A percentile compares a stretch with the other conserved stretches of the same genome.
phyloP scores from a whole-genome alignment of 768 basidiomycete species.

The Fistulinella prunicolor region DNA sequence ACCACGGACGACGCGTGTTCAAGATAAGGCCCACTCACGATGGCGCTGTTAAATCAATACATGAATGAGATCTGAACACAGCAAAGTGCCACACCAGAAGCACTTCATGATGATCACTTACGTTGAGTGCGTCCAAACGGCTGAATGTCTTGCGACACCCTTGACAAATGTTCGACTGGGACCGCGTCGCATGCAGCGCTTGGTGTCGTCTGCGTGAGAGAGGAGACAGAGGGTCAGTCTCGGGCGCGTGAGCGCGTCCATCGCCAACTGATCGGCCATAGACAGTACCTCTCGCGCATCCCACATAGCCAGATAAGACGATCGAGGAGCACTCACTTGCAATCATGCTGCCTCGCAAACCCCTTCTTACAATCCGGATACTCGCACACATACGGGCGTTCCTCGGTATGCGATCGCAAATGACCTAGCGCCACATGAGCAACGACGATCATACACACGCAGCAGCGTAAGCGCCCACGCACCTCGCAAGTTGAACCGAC shows the following conservation, averaged over 20 bases:
- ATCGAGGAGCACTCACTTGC: slow-evolving; percentile 66
- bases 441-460: slow-evolving; percentile 1
- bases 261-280: background rate
- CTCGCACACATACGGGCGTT: slow-evolving; percentile 90
- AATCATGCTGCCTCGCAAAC: slow-evolving; percentile 94
- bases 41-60: slow-evolving; percentile 55
- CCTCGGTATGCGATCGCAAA: slow-evolving; percentile 92
- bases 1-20: slow-evolving; percentile 19
- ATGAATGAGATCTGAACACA: slow-evolving; percentile 24
- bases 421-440: slow-evolving; percentile 55
- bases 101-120: slow-evolving; percentile 47
- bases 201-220: slow-evolving; percentile 68
- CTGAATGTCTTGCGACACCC: slow-evolving; percentile 96
- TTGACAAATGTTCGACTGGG: slow-evolving; percentile 81
- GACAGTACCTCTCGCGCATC: too few relatives aligned
- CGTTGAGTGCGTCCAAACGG: slow-evolving; percentile 89
- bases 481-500: slow-evolving; percentile 87
- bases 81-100: slow-evolving; percentile 22
- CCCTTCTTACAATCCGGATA: slow-evolving; percentile 95
- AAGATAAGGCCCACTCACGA: slow-evolving; percentile 46
- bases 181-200: slow-evolving; percentile 81
- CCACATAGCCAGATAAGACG: too few relatives aligned
- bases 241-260: too few relatives aligned
- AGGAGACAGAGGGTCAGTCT: slow-evolving; percentile 7
- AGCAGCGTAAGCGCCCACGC: slow-evolving; percentile 11